Base-by-base conservation (phyloP, 2,329 filamentous ascomycete genomes). In the Cordyceps militaris region DNA sequence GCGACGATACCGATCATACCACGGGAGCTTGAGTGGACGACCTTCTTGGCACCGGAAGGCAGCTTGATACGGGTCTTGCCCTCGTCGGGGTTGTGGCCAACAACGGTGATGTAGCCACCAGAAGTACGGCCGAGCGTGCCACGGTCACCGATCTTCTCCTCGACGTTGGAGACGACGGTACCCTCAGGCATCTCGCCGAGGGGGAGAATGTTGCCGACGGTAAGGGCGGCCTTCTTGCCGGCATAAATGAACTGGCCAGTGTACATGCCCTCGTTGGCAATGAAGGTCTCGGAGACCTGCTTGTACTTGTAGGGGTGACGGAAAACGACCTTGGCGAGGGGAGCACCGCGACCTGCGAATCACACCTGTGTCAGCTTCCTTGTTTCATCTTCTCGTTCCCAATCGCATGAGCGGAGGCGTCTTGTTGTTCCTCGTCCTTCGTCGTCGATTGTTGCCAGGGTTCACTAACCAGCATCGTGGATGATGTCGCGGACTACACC, bases 251-350 rank as follows among this genome's bases (percentile, higher is more conserved):
- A 99, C 81, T 99, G 94, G 76, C 94, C 94, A 68, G 94, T 97
- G 90, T 97, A 99, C 92, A 97, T 97, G 83, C 94, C 94, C 85
- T 97, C 94, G 82, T 97, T 99, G 80, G 94, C 94, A 75, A 99
- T 99, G 88, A 99, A 97, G 70, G 94, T 99, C 88, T 99, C 92
- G 78, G 88, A 93, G 77, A 91, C 82, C 76, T 92, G 87, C 87
- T 96, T 96, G 89, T 90, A 97, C 79, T 87, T 86, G 88, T 99
- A 99, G 71, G 94, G 91, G 80, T 96, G 89, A 72, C 94, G 92
- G 90, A 99, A 99, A 71, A 85, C 81, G 73, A 99, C 92, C 80
- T 90, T 91, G 76, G 94, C 94, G 74, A 99, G 90, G 71, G 94
- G 94, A 79, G 95, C 91, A 82, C 94, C 94, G 81, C 94, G 92